Base-by-base conservation (phyloP, 2,329 filamentous ascomycete genomes). In the Fusarium beomiforme region DNA sequence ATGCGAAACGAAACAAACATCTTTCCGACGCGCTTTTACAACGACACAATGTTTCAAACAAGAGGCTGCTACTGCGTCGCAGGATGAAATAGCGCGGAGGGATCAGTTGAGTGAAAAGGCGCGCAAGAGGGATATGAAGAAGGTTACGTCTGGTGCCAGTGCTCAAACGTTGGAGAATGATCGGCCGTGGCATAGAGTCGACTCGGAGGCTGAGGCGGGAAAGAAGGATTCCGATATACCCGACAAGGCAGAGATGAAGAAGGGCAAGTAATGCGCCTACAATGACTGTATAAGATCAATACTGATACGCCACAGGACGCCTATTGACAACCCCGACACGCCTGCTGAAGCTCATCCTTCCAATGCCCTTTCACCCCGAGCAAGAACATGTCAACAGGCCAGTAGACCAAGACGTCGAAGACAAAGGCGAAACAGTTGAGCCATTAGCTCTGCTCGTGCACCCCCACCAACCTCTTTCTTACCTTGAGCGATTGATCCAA, bases 401-500 rank as follows among this genome's bases (percentile, higher is more conserved):
- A 16, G 78, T 83, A 14, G 76, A 83, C 3, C 75, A 78, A 14
- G 72, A 73, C 1, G 78, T 79, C 21, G 56, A 76, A 9, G 78
- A 80, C 21, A 75, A 76, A 21, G 72, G 80, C 5, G 81, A 77
- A 21, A 70, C 60, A 0, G 89, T 95, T n/a, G 93, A 97, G 74
- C 94, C 94, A 0, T 85, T 97, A 16, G 94, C 94, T 2, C 87
- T 97, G 0, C 88, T 97, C 4, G 87, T 97, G 0, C 95, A 97
- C 75, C 94, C 95, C 0, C 93, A 97, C 69, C 95, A 98, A 78
- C 95, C 95, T 0, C 86, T 98, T 6, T 97, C 93, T 12, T 97
- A 97, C 79, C 89, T 97, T 43, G 93, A 97, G 79, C 89, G 93
- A 12, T 84, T 98, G 6, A 95, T 98, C 49, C 95, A 97, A 78